Evolutionary conservation across 2,329 filamentous ascomycete genomes (phyloP).

Genomic region (Fusarium oxysporum): DNA sequence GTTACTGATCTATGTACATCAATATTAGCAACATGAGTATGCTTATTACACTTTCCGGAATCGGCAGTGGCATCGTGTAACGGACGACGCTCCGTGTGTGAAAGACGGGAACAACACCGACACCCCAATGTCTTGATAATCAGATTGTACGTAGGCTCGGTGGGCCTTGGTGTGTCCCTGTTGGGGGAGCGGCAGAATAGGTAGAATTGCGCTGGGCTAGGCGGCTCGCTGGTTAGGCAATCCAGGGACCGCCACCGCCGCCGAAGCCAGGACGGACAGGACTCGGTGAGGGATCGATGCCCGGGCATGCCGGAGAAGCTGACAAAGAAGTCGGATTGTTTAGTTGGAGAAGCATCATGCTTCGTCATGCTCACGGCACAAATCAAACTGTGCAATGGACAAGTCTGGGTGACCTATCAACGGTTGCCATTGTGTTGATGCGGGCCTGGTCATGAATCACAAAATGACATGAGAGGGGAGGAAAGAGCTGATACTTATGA

Average conservation of each 20-base stretch:
- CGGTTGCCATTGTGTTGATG: background rate
- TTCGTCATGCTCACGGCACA: constrained; percentile 42
- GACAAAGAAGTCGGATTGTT: constrained; percentile 35
- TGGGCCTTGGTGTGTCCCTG: constrained; percentile 43
- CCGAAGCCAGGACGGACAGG: constrained; percentile 31
- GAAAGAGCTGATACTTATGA: constrained; percentile 23
- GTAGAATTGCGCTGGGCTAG: background rate
- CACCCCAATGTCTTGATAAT: constrained; percentile 34
- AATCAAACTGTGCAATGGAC: constrained; percentile 2
- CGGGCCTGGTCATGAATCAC: constrained; percentile 7
- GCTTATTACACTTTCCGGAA: background rate
- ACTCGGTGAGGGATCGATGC: constrained; percentile 43
- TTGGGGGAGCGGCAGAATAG: constrained; percentile 30
- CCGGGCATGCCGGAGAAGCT: constrained; percentile 40
- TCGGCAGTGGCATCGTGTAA: constrained; percentile 11
- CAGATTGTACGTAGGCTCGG: constrained; percentile 14
- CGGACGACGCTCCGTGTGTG: constrained; percentile 35
- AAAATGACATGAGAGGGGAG: background rate
- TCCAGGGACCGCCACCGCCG: constrained; percentile 37
- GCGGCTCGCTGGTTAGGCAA: background rate
- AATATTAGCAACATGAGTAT: background rate
- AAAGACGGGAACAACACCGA: constrained; percentile 43
- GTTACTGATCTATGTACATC: background rate
- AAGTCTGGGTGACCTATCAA: constrained; percentile 6
- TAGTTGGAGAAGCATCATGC: constrained; percentile 33